Percentiles rank a stretch among this genome's conserved stretches.
phyloP scores from a whole-genome alignment of 2,329 filamentous ascomycete species.

The Beauveria sp. region DNA sequence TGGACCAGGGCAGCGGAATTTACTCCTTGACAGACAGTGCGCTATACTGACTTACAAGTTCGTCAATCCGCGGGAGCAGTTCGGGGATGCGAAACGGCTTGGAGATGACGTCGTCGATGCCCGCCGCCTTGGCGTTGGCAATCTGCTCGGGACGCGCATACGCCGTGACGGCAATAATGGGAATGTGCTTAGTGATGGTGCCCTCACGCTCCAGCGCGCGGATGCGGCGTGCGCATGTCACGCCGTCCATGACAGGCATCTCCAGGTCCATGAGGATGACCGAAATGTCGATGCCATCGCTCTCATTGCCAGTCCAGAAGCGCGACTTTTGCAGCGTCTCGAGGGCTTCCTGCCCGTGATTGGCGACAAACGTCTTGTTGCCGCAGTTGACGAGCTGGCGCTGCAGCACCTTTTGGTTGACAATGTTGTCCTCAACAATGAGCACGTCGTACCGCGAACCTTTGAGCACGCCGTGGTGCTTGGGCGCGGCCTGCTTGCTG shows the following conservation, averaged over 20 bases:
- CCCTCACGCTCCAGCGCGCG: constrained; percentile 58
- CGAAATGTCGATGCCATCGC: constrained; percentile 46
- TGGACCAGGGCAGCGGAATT: neutral
- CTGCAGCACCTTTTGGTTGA: constrained; percentile 58
- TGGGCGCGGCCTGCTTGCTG: neutral
- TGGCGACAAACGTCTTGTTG: constrained; percentile 54
- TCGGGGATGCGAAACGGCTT: constrained; percentile 76
- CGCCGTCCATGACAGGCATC: constrained; percentile 79
- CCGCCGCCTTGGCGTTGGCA: constrained; percentile 59
- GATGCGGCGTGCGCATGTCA: constrained; percentile 63
- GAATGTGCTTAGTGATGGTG: constrained; percentile 57
- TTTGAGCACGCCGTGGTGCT: constrained; percentile 12
- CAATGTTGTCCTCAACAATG: constrained; percentile 61
- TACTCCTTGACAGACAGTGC: neutral
- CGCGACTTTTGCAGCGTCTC: constrained; percentile 47
- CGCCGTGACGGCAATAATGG: constrained; percentile 76
- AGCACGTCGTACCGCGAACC: constrained; percentile 44
- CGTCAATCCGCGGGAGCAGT: constrained; percentile 58
- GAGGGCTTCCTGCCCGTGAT: constrained; percentile 56
- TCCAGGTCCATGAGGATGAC: constrained; percentile 75
- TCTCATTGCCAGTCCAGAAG: constrained; percentile 45
- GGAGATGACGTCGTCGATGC: constrained; percentile 71
- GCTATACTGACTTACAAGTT: constrained; percentile 38
- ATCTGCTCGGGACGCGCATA: constrained; percentile 72
- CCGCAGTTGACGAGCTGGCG: constrained; percentile 54